phyloP scores from a whole-genome alignment of 1,284 basidiomycete species.

The Ceratobasidium sp. region DNA sequence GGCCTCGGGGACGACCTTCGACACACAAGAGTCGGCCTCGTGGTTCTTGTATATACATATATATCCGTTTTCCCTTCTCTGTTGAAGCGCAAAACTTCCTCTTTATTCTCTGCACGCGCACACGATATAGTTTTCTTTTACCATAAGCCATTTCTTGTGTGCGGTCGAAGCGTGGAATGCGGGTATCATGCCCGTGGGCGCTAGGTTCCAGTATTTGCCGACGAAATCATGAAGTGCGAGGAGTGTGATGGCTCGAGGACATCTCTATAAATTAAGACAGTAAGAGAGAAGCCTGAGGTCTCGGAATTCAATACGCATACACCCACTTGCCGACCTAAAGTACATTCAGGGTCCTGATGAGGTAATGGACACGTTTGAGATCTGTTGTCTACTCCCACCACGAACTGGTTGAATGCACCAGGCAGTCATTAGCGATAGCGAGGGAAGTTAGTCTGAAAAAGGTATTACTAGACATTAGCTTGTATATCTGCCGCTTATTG shows the following conservation, averaged over 20 bases:
- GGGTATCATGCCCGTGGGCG: too few relatives aligned
- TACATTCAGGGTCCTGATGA: conserved; percentile 28
- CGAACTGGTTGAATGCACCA: not conserved
- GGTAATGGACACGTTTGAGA: conserved; percentile 34
- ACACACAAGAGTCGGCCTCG: conserved; percentile 25
- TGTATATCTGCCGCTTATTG: not conserved
- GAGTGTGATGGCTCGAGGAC: too few relatives aligned
- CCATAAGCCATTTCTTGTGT: not conserved
- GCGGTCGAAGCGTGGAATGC: too few relatives aligned
- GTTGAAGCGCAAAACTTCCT: not conserved
- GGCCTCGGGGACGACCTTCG: conserved; percentile 26
- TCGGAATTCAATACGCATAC: not conserved
- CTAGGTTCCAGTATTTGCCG: too few relatives aligned
- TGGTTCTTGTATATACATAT: conserved; percentile 20
- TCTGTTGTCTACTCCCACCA: conserved; percentile 23
- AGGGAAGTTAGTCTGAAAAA: too few relatives aligned
- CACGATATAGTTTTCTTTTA: not conserved
- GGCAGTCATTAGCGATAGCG: not conserved
- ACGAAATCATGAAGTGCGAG: too few relatives aligned
- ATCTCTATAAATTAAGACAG: not conserved
- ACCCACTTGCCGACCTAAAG: not conserved
- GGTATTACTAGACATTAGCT: not conserved
- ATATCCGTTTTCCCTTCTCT: conserved; percentile 17
- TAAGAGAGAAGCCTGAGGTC: not conserved
- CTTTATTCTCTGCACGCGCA: not conserved